A percentile compares a stretch with the other conserved stretches of the same genome.
These are phyloP conservation scores for Suhomyces atakaporum DNA, from an alignment of 1,139 yeast species.

Conservation along the genomic window DNA sequence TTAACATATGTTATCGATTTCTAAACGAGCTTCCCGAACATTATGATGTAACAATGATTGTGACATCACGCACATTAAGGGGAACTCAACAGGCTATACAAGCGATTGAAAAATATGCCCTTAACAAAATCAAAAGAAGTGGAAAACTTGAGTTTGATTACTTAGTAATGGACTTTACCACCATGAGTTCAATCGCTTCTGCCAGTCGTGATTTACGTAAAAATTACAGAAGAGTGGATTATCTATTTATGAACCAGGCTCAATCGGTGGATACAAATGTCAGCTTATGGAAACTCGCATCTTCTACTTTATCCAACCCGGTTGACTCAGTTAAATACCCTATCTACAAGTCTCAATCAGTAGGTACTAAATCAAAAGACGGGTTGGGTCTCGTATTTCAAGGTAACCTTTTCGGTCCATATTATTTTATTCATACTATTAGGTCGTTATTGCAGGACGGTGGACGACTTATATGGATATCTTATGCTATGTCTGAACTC, in stretches of 20 bases:
- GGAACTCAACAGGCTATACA: slow-evolving; percentile 78
- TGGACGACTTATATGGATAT: slow-evolving; percentile 80
- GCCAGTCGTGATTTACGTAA: slow-evolving; percentile 71
- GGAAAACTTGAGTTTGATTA: slow-evolving; percentile 82
- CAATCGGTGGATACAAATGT: slow-evolving; percentile 86
- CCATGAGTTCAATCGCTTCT: slow-evolving; percentile 78
- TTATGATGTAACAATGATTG: slow-evolving; percentile 71
- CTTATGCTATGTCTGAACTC: slow-evolving; percentile 77
- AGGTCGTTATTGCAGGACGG: slow-evolving; percentile 53
- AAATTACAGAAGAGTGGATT: slow-evolving; percentile 68
- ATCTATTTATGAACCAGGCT: slow-evolving; percentile 82
- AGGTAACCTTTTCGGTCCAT: slow-evolving; percentile 95
- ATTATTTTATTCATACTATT: slow-evolving; percentile 70
- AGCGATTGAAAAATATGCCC: slow-evolving; percentile 54
- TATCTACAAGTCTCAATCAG: slow-evolving; percentile 74
- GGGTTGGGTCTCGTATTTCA: slow-evolving; percentile 88
- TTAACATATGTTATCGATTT: slow-evolving; percentile 78
- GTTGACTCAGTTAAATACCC: slow-evolving; percentile 83
- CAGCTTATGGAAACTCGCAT: slow-evolving; percentile 76
- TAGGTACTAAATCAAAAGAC: slow-evolving; percentile 71
- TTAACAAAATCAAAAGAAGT: slow-evolving; percentile 29
- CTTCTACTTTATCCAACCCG: slow-evolving; percentile 65
- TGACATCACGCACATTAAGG: slow-evolving; percentile 86
- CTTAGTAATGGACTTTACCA: slow-evolving; percentile 78
- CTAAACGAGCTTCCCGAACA: slow-evolving; percentile 56